phyloP scores from a whole-genome alignment of 495 filamentous ascomycete genomes.

The Lentithecium fluviatile region DNA sequence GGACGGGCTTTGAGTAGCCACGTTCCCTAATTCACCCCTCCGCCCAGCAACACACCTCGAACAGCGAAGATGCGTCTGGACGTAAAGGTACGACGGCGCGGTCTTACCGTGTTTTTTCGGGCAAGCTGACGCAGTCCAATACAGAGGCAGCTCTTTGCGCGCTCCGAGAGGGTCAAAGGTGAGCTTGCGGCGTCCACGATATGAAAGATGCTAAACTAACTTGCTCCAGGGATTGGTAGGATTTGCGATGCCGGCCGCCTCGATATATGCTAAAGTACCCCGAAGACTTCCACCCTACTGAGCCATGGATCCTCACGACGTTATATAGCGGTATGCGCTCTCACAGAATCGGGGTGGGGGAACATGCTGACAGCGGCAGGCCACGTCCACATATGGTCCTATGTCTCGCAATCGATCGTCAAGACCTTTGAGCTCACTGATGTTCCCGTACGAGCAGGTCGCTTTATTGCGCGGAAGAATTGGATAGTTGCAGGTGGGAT shows the following conservation, averaged over 20 bases:
- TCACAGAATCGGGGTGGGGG: not conserved
- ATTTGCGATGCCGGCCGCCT: not conserved
- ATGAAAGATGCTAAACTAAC: conserved; percentile 15
- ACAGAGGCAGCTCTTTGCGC: conserved; percentile 39
- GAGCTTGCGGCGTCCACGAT: not conserved
- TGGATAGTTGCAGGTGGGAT: conserved; percentile 87
- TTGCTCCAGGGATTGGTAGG: conserved; percentile 33
- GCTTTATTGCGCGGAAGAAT: conserved; percentile 96
- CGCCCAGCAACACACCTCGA: conserved; percentile 4
- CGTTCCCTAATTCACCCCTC: conserved; percentile 30
- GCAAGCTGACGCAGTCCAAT: conserved; percentile 18
- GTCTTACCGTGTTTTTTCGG: not conserved
- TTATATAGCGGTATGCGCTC: conserved; percentile 80
- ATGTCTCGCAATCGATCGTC: conserved; percentile 94
- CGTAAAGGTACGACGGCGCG: conserved; percentile 32
- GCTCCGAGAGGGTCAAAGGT: conserved; percentile 40
- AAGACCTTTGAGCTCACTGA: conserved; percentile 99
- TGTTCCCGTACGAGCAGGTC: conserved; percentile 94
- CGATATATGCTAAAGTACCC: not conserved
- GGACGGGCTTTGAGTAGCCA: conserved; percentile 35
- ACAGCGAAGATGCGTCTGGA: conserved; percentile 37
- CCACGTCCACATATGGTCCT: conserved; percentile 99
- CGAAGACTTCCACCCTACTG: conserved; percentile 39
- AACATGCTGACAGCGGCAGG: conserved; percentile 48
- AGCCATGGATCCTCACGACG: conserved; percentile 75